Base-by-base conservation (phyloP, 2,329 filamentous ascomycete species). In the Dactylella cylindrospora region DNA sequence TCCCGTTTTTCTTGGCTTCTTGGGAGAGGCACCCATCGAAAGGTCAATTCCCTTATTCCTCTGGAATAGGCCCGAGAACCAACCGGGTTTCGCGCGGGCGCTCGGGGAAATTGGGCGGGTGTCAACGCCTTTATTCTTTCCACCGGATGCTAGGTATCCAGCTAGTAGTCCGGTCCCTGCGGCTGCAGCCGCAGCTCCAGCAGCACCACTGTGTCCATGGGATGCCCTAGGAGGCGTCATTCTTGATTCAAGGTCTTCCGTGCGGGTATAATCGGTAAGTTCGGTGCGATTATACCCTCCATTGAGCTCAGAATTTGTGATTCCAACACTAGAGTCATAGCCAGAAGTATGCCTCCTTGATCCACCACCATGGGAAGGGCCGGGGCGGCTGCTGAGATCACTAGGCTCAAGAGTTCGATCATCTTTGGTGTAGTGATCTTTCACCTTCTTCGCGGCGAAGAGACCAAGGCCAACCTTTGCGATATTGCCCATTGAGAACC, bases 231-330 rank as follows among this genome's bases (percentile, higher is more conserved):
- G 47, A 12, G 55, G 55, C 12, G 47, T 41, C 29, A 61, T 36
- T 33, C 55, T 47, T 2, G 55, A 61, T 44, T 61, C 55, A 4
- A 61, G 20, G 20, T 61, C 55, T 25, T 61, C 55, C n/a, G 55
- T 61, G 36, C 31, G 33, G 25, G 41, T 62, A 26, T 62, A 62
- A 19, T 10, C 44, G 6, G 55, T 61, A 10, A 61, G 31, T 10
- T 61, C 55, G 12, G 55, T 61, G 6, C 55, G 55, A 17, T 61
- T 61, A 22, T 61, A 61, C 1, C 55, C 55, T 20, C 55, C 55
- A 20, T 61, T 61, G 15, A 61, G 47, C n/a, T 61, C 55, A 12
- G 55, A 61, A 31, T 61, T 61, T 5, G 55, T 61, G 25, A 61
- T 32, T n/a, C 55, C 55, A 17, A 61, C 55, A 19, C 47, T 61